Conservation (phyloP, 164 flowering plant genomes). For the Vitis labrusca region DNA sequence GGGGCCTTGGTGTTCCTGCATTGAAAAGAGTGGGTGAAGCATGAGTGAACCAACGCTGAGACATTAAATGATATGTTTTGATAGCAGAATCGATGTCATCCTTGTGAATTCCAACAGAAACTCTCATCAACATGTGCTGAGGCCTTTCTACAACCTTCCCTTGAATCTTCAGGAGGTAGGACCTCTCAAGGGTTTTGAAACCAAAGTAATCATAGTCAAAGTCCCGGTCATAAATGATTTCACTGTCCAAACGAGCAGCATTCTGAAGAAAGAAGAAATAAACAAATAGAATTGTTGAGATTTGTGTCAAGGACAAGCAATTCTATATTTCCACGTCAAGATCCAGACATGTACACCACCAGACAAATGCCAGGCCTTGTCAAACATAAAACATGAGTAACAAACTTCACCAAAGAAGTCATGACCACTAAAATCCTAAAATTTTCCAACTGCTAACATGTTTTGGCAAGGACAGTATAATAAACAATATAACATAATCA, state of each 20-base stretch:
- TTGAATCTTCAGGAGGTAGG: slow-evolving; percentile 87
- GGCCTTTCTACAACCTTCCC: slow-evolving; percentile 98
- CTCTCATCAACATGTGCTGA: slow-evolving; percentile 99
- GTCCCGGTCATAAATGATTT: slow-evolving; percentile 95
- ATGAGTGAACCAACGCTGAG: slow-evolving; percentile 99
- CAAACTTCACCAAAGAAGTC: too few species aligned
- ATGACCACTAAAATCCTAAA: too few species aligned
- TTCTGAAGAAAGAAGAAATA: slow-evolving; percentile 49
- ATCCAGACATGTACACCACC: too few species aligned
- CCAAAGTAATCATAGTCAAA: slow-evolving; percentile 99
- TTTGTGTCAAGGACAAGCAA: too few species aligned
- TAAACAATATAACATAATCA: too few species aligned
- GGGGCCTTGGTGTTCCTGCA: slow-evolving; percentile 98
- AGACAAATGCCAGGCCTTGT: too few species aligned
- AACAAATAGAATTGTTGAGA: background rate
- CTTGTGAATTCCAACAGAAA: slow-evolving; percentile 97
- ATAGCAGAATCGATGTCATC: slow-evolving; percentile 89
- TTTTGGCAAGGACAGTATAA: too few species aligned
- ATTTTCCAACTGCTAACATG: too few species aligned
- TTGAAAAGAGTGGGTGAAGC: slow-evolving; percentile 99
- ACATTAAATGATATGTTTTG: slow-evolving; percentile 92
- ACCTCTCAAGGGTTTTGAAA: slow-evolving; percentile 97
- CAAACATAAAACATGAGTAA: too few species aligned
- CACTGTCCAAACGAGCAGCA: slow-evolving; percentile 92
- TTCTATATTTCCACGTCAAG: too few species aligned